Conservation (phyloP, 176 grass and related monocot species). For the Pontederia paniculata region DNA sequence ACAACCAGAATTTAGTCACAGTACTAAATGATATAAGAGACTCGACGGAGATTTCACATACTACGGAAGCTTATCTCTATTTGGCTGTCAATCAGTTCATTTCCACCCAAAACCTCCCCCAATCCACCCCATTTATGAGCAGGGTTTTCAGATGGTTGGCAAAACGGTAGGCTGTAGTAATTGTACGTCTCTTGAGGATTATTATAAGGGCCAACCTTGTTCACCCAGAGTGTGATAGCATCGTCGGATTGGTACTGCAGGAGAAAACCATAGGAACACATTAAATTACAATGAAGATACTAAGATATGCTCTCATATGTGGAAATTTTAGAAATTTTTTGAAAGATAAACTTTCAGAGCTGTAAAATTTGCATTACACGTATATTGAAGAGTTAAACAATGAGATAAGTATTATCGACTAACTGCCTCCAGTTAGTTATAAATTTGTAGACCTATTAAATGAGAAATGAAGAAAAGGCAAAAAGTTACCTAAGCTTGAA, state of each 20-base stretch:
- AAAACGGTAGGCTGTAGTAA: conserved; percentile 1
- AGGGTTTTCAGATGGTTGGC: conserved; percentile 5
- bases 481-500: no score
- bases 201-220: conserved; percentile 4
- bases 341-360: no score
- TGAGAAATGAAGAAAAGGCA: no score
- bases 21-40: neutral
- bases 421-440: no score
- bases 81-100: conserved; percentile 6
- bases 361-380: no score
- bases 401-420: no score
- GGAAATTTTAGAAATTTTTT: no score
- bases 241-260: neutral
- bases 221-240: neutral
- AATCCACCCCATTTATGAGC: neutral
- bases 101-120: conserved; percentile 1
- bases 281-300: no score
- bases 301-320: no score
- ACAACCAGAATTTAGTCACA: neutral
- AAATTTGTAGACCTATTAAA: no score
- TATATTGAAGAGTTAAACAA: no score
- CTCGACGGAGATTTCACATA: neutral
- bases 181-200: conserved; percentile 4
- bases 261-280: no score
- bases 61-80: neutral